phyloP scores from a whole-genome alignment of 176 grass and related monocot genomes.

The Oryza punctata region DNA sequence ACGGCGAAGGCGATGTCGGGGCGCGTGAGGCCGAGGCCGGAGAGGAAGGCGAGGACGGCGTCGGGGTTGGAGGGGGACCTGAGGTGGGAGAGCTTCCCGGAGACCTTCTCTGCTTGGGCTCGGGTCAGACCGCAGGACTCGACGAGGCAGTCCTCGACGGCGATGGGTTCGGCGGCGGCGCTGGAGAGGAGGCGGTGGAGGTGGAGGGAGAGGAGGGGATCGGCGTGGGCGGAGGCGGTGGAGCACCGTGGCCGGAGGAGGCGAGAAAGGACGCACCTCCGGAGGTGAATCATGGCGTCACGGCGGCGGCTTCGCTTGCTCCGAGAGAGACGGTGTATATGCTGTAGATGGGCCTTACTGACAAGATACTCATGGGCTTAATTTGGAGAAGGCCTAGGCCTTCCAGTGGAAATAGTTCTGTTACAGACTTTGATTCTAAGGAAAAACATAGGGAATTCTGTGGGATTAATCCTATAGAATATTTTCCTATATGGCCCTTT shows the following conservation, averaged over 20 bases:
- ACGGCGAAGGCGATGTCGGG: neutral
- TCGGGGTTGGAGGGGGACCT: constrained; percentile 30
- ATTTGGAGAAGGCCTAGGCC: neutral
- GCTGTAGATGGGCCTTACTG: neutral
- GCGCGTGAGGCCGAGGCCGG: constrained; percentile 15
- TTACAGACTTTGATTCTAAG: no score
- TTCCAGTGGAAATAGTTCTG: neutral
- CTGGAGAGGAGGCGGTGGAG: constrained; percentile 18
- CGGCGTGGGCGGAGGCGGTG: neutral
- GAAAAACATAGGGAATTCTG: no score
- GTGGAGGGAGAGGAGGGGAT: neutral
- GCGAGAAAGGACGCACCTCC: neutral
- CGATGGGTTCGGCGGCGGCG: constrained; percentile 1
- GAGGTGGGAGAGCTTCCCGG: constrained; percentile 25
- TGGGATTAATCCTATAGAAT: no score
- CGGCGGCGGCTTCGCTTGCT: constrained; percentile 2
- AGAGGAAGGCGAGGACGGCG: constrained; percentile 34
- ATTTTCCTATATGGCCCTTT: no score
- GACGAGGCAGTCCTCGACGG: constrained; percentile 38
- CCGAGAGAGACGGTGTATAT: neutral
- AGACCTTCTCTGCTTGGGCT: neutral
- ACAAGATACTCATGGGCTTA: neutral
- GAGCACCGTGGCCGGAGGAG: neutral
- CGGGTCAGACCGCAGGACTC: constrained; percentile 32
- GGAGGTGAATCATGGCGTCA: constrained; percentile 11